phyloP scores from a whole-genome alignment of 192 early-diverging fungal species.

The Thamnidium elegans region DNA sequence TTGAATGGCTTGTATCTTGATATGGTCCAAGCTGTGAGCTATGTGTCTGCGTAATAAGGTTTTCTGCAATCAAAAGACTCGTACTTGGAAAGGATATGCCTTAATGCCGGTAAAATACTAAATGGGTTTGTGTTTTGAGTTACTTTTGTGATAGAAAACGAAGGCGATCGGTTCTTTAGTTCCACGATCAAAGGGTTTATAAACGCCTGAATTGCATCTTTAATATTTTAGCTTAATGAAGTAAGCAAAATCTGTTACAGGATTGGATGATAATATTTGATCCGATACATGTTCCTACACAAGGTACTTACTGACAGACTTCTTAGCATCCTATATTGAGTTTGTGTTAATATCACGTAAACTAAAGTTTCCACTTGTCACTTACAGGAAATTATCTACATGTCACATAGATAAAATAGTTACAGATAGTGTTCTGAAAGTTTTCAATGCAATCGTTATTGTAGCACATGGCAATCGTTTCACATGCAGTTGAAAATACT shows the following conservation, averaged over 20 bases:
- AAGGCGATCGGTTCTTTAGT: not conserved
- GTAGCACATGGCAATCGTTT: not conserved
- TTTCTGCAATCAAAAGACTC: not conserved
- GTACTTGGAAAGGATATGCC: not conserved
- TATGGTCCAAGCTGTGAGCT: too few relatives aligned
- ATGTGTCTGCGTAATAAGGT: too few relatives aligned
- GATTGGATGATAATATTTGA: too few relatives aligned
- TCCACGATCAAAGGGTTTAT: not conserved
- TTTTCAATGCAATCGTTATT: conserved; percentile 5
- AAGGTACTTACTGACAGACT: not conserved
- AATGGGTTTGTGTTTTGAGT: not conserved
- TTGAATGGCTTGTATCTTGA: not conserved
- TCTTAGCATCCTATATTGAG: not conserved
- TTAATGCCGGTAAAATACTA: not conserved
- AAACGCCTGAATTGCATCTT: not conserved
- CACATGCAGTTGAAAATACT: not conserved
- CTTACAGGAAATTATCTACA: not conserved
- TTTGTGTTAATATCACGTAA: not conserved
- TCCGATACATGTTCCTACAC: not conserved
- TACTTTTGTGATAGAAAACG: not conserved
- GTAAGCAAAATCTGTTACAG: too few relatives aligned
- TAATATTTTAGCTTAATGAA: too few relatives aligned
- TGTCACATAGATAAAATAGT: not conserved
- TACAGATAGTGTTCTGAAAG: not conserved
- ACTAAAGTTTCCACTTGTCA: not conserved